Conservation (phyloP, 768 basidiomycete genomes). For the Leucogyrophana mollusca region DNA sequence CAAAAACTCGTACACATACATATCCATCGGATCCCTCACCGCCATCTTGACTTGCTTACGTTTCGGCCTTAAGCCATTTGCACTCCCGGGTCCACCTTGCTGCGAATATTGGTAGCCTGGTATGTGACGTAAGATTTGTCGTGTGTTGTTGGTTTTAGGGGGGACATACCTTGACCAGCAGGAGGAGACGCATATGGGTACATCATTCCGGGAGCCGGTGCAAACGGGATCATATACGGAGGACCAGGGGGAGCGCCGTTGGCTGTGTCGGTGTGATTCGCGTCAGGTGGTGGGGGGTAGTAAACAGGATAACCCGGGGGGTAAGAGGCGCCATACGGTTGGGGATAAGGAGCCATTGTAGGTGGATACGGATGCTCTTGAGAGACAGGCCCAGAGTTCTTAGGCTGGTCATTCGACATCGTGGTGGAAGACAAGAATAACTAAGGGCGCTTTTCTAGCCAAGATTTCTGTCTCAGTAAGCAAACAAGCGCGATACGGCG, state of each 20-base stretch:
- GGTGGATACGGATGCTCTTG: conserved; percentile 31
- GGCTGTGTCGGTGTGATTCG: conserved; percentile 31
- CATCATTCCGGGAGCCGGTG: conserved; percentile 41
- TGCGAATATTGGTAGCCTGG: conserved; percentile 30
- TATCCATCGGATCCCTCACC: conserved; percentile 30
- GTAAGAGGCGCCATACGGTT: conserved; percentile 24
- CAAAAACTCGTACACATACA: conserved; percentile 1
- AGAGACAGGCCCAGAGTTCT: conserved; percentile 34
- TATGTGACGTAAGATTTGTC: conserved; percentile 13
- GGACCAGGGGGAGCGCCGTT: conserved; percentile 24
- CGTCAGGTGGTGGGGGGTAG: conserved; percentile 28
- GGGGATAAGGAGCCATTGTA: conserved; percentile 25
- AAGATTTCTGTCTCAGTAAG: conserved; percentile 29
- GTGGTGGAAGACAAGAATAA: conserved; percentile 19
- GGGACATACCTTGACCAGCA: conserved; percentile 35
- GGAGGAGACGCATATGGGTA: conserved; percentile 42
- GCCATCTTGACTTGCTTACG: conserved; percentile 62
- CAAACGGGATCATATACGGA: conserved; percentile 37
- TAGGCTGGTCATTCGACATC: conserved; percentile 31
- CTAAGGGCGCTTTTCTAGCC: conserved; percentile 22
- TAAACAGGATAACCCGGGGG: conserved; percentile 33
- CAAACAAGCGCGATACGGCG: conserved; percentile 25
- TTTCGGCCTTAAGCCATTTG: conserved; percentile 34
- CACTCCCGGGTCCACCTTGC: conserved; percentile 16
- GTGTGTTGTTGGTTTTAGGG: conserved; percentile 4